These are phyloP conservation scores for Salvia splendens DNA, from an alignment of 257 asterid genomes.

Conservation along the genomic window DNA sequence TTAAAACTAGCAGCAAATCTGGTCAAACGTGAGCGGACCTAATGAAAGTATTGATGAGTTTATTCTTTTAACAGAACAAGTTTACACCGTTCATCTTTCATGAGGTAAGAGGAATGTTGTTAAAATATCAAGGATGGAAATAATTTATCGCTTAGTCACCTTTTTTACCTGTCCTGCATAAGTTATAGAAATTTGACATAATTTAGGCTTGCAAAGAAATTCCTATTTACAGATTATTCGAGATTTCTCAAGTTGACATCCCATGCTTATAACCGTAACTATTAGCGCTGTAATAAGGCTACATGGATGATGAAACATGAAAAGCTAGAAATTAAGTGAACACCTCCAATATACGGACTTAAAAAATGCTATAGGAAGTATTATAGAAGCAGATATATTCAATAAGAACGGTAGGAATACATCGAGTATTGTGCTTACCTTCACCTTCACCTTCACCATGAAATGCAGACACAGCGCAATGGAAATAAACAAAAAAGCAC, in stretches of 20 bases:
- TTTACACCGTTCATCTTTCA: background rate
- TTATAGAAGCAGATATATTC: slow-evolving; percentile 2
- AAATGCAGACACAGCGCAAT: too few species aligned
- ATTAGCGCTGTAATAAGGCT: background rate
- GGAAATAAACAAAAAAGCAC: background rate
- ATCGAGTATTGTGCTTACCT: background rate
- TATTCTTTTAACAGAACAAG: too few species aligned
- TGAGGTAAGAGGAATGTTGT: background rate
- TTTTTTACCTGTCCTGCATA: slow-evolving; percentile 3
- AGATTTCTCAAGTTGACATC: background rate
- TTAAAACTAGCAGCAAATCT: too few species aligned
- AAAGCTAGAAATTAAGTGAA: background rate
- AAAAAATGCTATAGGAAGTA: background rate
- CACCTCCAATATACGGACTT: background rate
- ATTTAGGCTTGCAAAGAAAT: slow-evolving; percentile 14
- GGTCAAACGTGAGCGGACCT: too few species aligned
- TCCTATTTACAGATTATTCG: background rate
- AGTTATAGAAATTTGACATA: background rate
- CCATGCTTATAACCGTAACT: background rate
- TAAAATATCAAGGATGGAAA: background rate
- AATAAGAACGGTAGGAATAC: background rate
- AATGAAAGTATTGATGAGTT: too few species aligned
- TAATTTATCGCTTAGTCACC: background rate
- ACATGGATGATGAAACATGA: background rate
- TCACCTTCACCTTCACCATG: too few species aligned